These are phyloP conservation scores for Copromyces sp. DNA, from an alignment of 495 filamentous ascomycete species.

Conservation along the genomic window DNA sequence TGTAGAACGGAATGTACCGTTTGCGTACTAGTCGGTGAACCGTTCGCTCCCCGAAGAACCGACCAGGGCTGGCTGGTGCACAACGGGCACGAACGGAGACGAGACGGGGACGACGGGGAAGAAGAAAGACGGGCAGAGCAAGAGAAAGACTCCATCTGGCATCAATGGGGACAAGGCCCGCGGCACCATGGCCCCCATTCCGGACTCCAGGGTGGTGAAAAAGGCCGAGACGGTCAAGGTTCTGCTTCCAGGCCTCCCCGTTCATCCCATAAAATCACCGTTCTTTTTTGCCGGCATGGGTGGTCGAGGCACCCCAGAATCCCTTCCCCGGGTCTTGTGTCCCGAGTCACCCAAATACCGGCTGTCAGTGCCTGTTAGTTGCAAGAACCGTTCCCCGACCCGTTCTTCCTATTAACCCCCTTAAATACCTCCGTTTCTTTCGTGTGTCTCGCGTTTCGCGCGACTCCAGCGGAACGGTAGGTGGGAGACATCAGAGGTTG, in stretches of 20 bases:
- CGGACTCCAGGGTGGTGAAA: background rate
- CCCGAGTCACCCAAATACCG: constrained; percentile 1
- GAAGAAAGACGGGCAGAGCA: background rate
- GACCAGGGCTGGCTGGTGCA: background rate
- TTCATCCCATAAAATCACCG: constrained; percentile 1
- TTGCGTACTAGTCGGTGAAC: background rate
- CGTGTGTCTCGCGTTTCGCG: background rate
- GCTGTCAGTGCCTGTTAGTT: background rate
- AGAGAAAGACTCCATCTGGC: background rate
- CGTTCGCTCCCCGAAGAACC: background rate
- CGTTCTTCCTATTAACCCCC: background rate
- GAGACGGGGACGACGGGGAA: background rate
- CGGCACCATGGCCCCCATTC: background rate
- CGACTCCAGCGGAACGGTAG: background rate
- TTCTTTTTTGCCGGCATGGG: constrained; percentile 13
- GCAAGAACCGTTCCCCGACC: background rate
- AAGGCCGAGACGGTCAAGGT: constrained; percentile 3
- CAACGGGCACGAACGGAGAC: background rate
- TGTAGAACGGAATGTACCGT: background rate
- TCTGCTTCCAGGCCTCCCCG: constrained; percentile 3
- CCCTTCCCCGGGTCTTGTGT: constrained; percentile 11
- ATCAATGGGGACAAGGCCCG: background rate
- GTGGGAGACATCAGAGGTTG: background rate
- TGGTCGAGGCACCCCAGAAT: constrained; percentile 1
- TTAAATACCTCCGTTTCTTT: background rate